Base-by-base conservation (phyloP, 139 green algal genomes). In the Ettlia oleoabundans region DNA sequence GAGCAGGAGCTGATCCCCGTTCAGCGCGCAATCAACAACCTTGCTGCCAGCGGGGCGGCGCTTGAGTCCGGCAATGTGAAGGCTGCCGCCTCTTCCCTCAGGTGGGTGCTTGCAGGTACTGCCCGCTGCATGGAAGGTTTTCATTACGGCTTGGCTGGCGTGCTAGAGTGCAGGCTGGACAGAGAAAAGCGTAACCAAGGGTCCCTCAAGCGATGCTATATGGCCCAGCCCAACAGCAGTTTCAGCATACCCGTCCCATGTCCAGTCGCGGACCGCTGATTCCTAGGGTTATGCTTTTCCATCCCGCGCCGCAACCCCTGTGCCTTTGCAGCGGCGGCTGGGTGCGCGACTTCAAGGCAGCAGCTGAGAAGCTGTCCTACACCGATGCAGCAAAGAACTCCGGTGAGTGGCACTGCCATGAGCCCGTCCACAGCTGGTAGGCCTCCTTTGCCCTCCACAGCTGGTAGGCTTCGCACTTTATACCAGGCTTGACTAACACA, bases 11-110 rank as follows among this genome's bases (percentile, higher is more conserved):
- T 94, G n/a, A 69, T 86, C 35, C 68, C 80, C 15, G 84, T 94
- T 43, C 90, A 94, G 82, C 78, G 80, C 8, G 89, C 88, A 6
- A 85, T 95, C 19, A 85, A 88, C 77, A 82, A 83, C 65, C 86
- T 95, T 41, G 87, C 87, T 1, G 82, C 86, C 64, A 67, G 79
- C 1, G 92, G 91, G n/a, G 79, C 73, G 10, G 69, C 87, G 67
- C 85, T 95, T 38, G 88, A 90, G 78, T 24, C 84, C 0, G 88
- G 91, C 33, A 79, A 94, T 30, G 51, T 92, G 1, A 76, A 86
- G 32, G 84, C 68, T 7, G 90, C 83, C 1, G 87, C 89, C 18
- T 55, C 73, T 32, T 86, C 89, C 19, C 75, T 92, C 33, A 61
- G 62, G 81, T 86, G 77, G 24, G 81, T 2, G 1, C 30, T 7